Base-by-base conservation (phyloP, 352 stramenopile species). In the Phytophthora pluvialis region DNA sequence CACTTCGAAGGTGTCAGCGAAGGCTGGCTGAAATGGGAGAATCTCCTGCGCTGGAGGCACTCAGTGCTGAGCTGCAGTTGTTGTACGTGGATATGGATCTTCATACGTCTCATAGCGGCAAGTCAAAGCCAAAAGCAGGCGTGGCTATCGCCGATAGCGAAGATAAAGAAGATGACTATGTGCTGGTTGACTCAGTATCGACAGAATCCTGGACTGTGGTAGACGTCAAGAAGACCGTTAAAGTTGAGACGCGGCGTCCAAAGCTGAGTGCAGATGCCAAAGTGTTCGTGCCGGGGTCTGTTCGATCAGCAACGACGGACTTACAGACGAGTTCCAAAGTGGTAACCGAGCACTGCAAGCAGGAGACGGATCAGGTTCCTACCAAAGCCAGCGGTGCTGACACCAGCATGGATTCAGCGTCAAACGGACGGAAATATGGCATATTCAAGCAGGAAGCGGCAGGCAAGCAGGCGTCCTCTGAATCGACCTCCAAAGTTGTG, bases 61-160 rank as follows among this genome's bases (percentile, higher is more conserved):
- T 81, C 8, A 64, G 65, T 52, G 33, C 46, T n/a, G 53, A 81
- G 29, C 65, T 81, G 18, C 73, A 78, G 51, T 15, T 59, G 11
- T 35, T 81, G 45, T 78, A 70, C 44, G 70, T 78, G 43, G 62
- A 65, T 8, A 78, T 81, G 73, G 65, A 81, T 42, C 60, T 81
- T 11, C 66, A 55, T 25, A 28, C 44, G 0, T 32, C 40, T 12
- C 35, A 40, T 11, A 44, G 10, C 6, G 28, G 15, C 48, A 61
- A 52, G 42, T 47, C 35, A 26, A 66, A 71, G 35, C 11, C 45
- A 38, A 44, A n/a, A 4, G 8, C 16, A 12, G 32, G 1, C 7
- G 21, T 21, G 13, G 9, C 21, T 43, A 5, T 13, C 10, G 5
- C 15, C 10, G 33, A 50, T 35, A 10, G 5, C 28, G 16, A 60